A percentile compares a stretch with the other conserved stretches of the same genome.
These are phyloP conservation scores for Paraconiothyrium sp. DNA, from an alignment of 2,329 filamentous ascomycete species.

Conservation along the genomic window DNA sequence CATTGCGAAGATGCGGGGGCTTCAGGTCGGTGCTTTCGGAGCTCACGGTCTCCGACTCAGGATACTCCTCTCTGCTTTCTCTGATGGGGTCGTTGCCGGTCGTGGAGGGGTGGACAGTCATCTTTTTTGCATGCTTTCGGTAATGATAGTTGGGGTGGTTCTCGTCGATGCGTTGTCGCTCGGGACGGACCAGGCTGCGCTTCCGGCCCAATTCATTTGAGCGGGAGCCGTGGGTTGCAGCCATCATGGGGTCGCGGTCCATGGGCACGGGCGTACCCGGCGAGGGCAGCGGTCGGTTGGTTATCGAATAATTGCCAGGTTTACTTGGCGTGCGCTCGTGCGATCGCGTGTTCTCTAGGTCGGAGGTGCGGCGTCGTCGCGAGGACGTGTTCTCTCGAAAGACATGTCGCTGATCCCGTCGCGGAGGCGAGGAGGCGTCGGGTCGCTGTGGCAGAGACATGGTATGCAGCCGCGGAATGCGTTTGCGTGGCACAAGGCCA, in stretches of 20 bases:
- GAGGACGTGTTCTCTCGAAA: conserved; percentile 73
- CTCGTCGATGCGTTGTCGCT: conserved; percentile 83
- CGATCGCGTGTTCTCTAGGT: conserved; percentile 72
- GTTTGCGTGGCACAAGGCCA: conserved; percentile 27
- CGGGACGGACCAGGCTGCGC: conserved; percentile 86
- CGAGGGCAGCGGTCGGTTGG: conserved; percentile 55
- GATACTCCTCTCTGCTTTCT: conserved; percentile 79
- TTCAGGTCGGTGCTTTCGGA: conserved; percentile 71
- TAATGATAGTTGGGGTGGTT: conserved; percentile 97
- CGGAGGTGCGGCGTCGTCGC: conserved; percentile 72
- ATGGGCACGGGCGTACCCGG: conserved; percentile 52
- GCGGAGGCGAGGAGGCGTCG: conserved; percentile 68
- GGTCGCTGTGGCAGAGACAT: conserved; percentile 68
- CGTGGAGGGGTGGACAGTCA: conserved; percentile 87
- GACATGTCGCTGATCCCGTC: conserved; percentile 51
- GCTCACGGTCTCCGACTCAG: conserved; percentile 63
- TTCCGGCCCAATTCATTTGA: conserved; percentile 72
- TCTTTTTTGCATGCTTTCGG: conserved; percentile 90
- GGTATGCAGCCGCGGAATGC: conserved; percentile 36
- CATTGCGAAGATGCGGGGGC: conserved; percentile 49
- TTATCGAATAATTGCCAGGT: conserved; percentile 53
- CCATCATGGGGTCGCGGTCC: conserved; percentile 65
- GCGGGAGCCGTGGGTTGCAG: conserved; percentile 42
- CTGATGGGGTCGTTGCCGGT: conserved; percentile 90
- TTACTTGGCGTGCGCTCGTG: conserved; percentile 52